Base-by-base conservation (phyloP, 129 eudicot genomes). In the Ambrosia trifida region DNA sequence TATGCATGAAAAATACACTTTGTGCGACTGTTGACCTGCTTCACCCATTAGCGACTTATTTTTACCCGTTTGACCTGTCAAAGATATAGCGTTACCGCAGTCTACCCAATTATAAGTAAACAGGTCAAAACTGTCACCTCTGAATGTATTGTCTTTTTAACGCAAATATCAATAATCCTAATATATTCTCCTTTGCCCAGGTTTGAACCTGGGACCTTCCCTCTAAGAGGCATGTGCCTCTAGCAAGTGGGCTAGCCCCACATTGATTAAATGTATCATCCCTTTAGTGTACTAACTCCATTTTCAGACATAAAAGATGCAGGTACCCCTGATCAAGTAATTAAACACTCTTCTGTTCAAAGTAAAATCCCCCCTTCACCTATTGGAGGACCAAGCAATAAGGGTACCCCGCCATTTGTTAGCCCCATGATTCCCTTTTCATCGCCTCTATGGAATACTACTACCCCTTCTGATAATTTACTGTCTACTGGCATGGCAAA, bases 401-500 rank as follows among this genome's bases (percentile, higher is more conserved):
- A 82, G 81, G 84, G 74, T 54, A 66, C 75, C 53, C 83, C 73
- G 61, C 79, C 86, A 3, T 63, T 68, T 69, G 59, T 79, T 50
- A 83, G 64, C 68, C 87, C 95, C 12, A 78, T 84, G 68, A 83
- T 89, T 17, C 92, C 96, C 64, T 83, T 78, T 64, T 83, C 95
- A n/a, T 89, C 96, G 0, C 92, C 98, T 20, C 75, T 89, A 74
- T 89, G 98, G 98, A 89, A 72, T 69, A 69, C 88, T 18, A 53
- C 90, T 43, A 80, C 90, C 40, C 86, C 96, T 47, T 82, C 72
- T 59, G 87, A 81, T 66, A 78, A 76, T 66, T 81, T 84, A 60
- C 83, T 80, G 43, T 62, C 88, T 24, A 76, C 76, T 76, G 77
- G 75, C 76, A 33, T 69, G 61, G 62, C 83, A 28, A 86, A 86